Base-by-base conservation (phyloP, 805 yeast species). In the Yarrowia sp. region DNA sequence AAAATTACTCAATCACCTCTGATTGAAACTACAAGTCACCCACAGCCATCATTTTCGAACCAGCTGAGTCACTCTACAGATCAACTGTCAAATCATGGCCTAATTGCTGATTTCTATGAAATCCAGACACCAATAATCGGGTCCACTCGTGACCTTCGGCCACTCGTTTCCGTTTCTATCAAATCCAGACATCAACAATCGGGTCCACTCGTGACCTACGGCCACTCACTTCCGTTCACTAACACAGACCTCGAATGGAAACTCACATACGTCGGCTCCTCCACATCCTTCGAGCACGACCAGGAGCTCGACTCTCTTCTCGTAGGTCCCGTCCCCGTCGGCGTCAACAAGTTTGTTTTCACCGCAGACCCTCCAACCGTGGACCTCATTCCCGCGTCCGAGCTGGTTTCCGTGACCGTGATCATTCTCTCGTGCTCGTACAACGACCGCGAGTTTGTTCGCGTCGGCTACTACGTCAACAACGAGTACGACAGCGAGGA, bases 261-360 rank as follows among this genome's bases (percentile, higher is more conserved):
- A 73, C 78, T 94, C 63, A 93, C 97, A 0, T 94, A 94, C 68
- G 99, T 94, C 39, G 99, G 99, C 1, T 89, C 97, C 4, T 92
- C 97, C 1, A 82, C 96, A 51, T 90, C 97, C 36, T 73, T 90
- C 58, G 97, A 94, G 66, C 97, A 94, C 69, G 99, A 94, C 73
- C 99, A 94, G 74, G 97, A 92, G 72, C 78, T 94, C 62, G 99
- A 94, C 71, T 91, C 97, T 1, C 85, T 94, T 36, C 77, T 94
- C n/a, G 99, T 94, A 3, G 99, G 99, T 0, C 99, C 99, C 0
- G 96, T 94, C 1, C 99, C 99, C 0, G 96, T 94, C 1, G 99
- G 99, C 0, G 85, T 93, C 39, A 94, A 94, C 72, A 91, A 93
- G 74, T 94, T 94, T 69, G 81, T 92, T 10, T 88, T 94, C 73